Evolutionary conservation across 495 filamentous ascomycete species (phyloP).

Genomic region (Apiosordaria backusii): DNA sequence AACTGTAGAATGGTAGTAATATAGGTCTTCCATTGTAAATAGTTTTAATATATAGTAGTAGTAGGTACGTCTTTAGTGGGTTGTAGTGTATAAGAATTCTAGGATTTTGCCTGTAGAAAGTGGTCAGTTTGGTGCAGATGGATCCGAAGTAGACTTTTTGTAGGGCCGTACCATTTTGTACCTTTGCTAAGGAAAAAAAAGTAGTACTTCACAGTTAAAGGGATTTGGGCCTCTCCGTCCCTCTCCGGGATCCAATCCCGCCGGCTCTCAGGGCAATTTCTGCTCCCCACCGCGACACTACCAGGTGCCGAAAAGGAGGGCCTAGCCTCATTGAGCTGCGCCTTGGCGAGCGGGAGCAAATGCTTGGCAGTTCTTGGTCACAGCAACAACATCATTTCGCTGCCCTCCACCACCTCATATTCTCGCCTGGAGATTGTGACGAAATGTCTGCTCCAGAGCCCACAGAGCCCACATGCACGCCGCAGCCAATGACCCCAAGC

Average conservation of each 20-base stretch:
- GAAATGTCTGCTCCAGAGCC: background rate
- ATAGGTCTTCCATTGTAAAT: too few species aligned
- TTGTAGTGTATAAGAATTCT: too few species aligned
- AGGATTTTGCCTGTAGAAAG: too few species aligned
- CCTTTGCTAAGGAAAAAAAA: too few species aligned
- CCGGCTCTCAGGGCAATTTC: slow-evolving; percentile 10
- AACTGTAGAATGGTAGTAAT: too few species aligned
- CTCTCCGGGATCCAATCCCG: slow-evolving; percentile 4
- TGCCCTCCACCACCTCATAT: background rate
- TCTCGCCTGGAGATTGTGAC: background rate
- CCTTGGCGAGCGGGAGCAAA: background rate
- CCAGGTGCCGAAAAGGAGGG: slow-evolving; percentile 9
- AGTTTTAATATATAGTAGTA: too few species aligned
- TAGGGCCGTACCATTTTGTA: too few species aligned
- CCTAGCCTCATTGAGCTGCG: background rate
- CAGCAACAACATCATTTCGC: slow-evolving; percentile 1
- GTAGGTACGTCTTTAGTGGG: too few species aligned
- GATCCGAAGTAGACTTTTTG: too few species aligned
- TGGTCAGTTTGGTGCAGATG: too few species aligned
- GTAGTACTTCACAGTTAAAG: too few species aligned
- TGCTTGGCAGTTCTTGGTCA: slow-evolving; percentile 6
- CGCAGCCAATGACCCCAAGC: background rate
- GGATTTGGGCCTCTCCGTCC: too few species aligned
- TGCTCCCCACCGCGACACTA: slow-evolving; percentile 6
- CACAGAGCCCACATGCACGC: background rate